Percentiles rank a stretch among this genome's conserved stretches.
Conservation (phyloP, 192 early-diverging fungal species). For the Phycomyces blakesleeanus region DNA sequence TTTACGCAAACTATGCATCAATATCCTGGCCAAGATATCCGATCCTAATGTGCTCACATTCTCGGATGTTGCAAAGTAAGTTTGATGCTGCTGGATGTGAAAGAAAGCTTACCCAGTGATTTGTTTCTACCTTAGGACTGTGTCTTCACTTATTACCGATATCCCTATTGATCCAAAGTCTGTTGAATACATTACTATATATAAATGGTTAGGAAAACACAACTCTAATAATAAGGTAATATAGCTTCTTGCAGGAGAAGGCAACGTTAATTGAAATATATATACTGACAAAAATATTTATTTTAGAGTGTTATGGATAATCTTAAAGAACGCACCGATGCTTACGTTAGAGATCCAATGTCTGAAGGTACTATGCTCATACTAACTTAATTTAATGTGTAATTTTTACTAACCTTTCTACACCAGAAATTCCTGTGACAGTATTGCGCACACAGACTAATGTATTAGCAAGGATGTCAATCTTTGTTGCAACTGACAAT, state of each 20-base stretch:
- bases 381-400: neutral
- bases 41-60: constrained; percentile 17
- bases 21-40: constrained; percentile 6
- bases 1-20: constrained; percentile 20
- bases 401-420: neutral
- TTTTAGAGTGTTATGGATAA: constrained; percentile 2
- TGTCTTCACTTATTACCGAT: constrained; percentile 22
- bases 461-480: constrained; percentile 16
- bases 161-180: constrained; percentile 13
- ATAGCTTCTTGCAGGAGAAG: neutral
- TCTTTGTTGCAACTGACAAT: constrained; percentile 16
- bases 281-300: neutral
- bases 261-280: too few relatives aligned
- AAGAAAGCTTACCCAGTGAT: neutral
- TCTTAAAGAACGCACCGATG: constrained; percentile 13
- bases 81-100: neutral
- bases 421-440: constrained; percentile 18
- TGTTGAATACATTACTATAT: constrained; percentile 14
- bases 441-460: constrained; percentile 24
- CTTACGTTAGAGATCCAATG: constrained; percentile 19
- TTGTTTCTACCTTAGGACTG: constrained; percentile 13
- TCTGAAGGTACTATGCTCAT: constrained; percentile 10
- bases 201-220: constrained; percentile 11
- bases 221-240: constrained; percentile 11
- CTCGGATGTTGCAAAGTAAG: constrained; percentile 31